Base-by-base conservation (phyloP, 2,329 filamentous ascomycete genomes). In the Penicillium capsulatum region DNA sequence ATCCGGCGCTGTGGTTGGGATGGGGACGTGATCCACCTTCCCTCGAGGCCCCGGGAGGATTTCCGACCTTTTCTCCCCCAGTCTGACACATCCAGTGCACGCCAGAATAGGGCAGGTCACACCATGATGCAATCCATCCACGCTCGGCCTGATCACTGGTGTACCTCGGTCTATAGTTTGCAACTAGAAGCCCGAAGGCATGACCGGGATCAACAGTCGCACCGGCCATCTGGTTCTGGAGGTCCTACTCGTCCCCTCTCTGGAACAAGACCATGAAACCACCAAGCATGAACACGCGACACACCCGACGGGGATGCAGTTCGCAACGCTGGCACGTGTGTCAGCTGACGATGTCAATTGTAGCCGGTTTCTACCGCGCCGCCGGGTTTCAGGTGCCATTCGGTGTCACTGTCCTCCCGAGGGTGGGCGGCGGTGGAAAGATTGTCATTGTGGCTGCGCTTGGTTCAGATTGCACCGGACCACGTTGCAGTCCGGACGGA, bases 1-100 rank as follows among this genome's bases (percentile, higher is more conserved):
- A 48, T 53, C 49, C 48, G 49, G 44, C 36, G 46, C 32, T 32
- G 14, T 49, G 51, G 49, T 48, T 47, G 47, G 30, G 35, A 48
- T 53, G 44, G 31, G 32, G 50, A 51, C 44, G 10, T 22, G 19
- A 22, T 22, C 19, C 19, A 22, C 19, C 9, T 22, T 5, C 9
- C 9, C 19, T 22, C 19, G 19, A 22, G 19, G n/a, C n/a, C 9
- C 19, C 9, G 19, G 9, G 19, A 22, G 9, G 9, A 9, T 5
- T 22, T 22, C 19, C 19, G 19, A 22, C 19, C n/a, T n/a, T n/a
- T n/a, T n/a, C n/a, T n/a, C n/a, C n/a, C n/a, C n/a, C n/a, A n/a
- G n/a, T n/a, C n/a, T 22, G 19, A 22, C 19, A 22, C 19, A 22
- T 22, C 19, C 5, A 22, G 19, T 9, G 19, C 9, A 9, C 10